Conservation (phyloP, 441 rosid species). For the Syzygium malaccense region DNA sequence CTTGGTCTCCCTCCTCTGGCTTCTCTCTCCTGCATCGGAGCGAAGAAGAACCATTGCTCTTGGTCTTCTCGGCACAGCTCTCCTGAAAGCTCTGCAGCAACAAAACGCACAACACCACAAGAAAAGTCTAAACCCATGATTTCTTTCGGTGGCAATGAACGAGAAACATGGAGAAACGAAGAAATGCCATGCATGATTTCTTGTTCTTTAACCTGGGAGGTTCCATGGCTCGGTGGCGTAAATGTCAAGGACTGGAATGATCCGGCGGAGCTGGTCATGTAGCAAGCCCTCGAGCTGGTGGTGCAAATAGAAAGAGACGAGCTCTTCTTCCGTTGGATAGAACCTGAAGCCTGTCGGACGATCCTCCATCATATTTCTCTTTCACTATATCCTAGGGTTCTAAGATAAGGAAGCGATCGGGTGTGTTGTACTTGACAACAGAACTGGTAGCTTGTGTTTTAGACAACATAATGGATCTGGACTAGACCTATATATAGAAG, state of each 20-base stretch:
- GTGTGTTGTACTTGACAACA: not conserved
- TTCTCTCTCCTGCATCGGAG: slow-evolving; percentile 65
- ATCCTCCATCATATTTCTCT: not conserved
- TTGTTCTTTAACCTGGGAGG: slow-evolving; percentile 42
- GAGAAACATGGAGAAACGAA: not conserved
- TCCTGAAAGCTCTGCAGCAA: slow-evolving; percentile 38
- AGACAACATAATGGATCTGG: not conserved
- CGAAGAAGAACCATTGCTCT: slow-evolving; percentile 89
- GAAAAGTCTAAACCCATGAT: not conserved
- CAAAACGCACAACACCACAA: slow-evolving; percentile 7
- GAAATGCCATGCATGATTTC: not conserved
- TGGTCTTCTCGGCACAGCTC: slow-evolving; percentile 44
- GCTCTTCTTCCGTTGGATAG: slow-evolving; percentile 23
- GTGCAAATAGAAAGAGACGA: slow-evolving; percentile 58
- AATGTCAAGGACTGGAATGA: slow-evolving; percentile 48
- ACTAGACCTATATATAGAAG: not conserved
- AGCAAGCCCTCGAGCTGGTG: slow-evolving; percentile 48
- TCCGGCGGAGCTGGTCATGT: slow-evolving; percentile 27
- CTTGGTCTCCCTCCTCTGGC: slow-evolving; percentile 65
- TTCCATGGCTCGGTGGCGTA: slow-evolving; percentile 55
- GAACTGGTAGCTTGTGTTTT: not conserved
- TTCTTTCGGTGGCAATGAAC: not conserved
- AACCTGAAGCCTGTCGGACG: not conserved
- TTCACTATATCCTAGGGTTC: not conserved
- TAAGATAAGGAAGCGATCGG: not conserved